Evolutionary conservation across 805 yeast genomes (phyloP).

Genomic region (Candida arabinofermentans): DNA sequence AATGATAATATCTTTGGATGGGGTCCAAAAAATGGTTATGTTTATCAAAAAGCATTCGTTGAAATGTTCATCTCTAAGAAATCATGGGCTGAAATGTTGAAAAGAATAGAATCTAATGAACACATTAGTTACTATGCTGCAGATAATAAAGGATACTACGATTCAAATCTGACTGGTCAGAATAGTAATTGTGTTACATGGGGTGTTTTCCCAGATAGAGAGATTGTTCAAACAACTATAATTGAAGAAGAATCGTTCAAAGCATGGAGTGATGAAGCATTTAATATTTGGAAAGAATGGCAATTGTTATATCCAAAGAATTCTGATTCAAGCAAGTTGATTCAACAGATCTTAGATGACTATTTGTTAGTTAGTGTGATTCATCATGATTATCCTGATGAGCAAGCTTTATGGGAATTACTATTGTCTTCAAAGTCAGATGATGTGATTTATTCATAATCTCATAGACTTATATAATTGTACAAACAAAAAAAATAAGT

Average conservation of each 20-base stretch:
- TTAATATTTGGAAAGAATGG: constrained; percentile 91
- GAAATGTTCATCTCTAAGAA: constrained; percentile 75
- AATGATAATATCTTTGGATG: constrained; percentile 92
- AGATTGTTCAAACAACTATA: constrained; percentile 86
- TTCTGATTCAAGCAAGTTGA: constrained; percentile 53
- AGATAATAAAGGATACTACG: constrained; percentile 52
- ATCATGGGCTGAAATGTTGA: constrained; percentile 62
- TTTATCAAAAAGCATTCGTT: constrained; percentile 93
- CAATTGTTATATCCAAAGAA: constrained; percentile 65
- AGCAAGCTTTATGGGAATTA: constrained; percentile 72
- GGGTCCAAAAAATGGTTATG: constrained; percentile 90
- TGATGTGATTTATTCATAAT: not conserved
- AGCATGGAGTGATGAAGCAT: constrained; percentile 97
- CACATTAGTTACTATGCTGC: constrained; percentile 73
- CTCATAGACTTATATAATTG: not conserved
- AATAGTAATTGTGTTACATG: constrained; percentile 87
- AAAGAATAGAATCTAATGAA: constrained; percentile 45
- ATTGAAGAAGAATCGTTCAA: constrained; percentile 88
- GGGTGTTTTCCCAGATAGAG: constrained; percentile 95
- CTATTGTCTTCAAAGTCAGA: too few relatives aligned
- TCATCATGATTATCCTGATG: constrained; percentile 77
- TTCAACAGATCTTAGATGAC: constrained; percentile 55
- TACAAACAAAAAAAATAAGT: not conserved
- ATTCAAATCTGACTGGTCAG: constrained; percentile 52
- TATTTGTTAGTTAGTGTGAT: constrained; percentile 81